These are phyloP conservation scores for Wilcoxina mikolae DNA, from an alignment of 495 filamentous ascomycete species.

Conservation along the genomic window DNA sequence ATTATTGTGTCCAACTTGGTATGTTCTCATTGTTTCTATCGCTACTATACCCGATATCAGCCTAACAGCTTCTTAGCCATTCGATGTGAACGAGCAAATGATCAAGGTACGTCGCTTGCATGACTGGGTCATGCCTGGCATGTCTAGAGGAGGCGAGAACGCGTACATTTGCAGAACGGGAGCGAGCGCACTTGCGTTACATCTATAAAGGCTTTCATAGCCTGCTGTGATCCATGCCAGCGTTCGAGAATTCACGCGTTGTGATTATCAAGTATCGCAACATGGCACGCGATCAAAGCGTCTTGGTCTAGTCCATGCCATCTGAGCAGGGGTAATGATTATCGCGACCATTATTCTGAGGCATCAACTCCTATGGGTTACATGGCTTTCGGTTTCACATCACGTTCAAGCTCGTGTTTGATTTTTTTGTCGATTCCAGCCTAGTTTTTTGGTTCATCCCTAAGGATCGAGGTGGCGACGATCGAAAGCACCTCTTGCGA, in stretches of 20 bases:
- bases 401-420: not conserved
- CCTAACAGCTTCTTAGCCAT: conserved; percentile 55
- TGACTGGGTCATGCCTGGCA: conserved; percentile 25
- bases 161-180: conserved; percentile 27
- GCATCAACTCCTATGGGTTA: not conserved
- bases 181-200: conserved; percentile 11
- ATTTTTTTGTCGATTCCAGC: not conserved
- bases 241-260: conserved; percentile 1
- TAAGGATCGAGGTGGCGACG: conserved; percentile 28
- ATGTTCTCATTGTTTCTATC: conserved; percentile 31
- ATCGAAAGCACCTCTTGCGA: conserved; percentile 25
- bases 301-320: not conserved
- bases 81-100: conserved; percentile 83
- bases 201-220: not conserved
- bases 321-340: not conserved
- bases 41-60: not conserved
- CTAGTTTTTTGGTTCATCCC: conserved; percentile 19
- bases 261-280: not conserved
- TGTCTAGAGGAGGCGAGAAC: conserved; percentile 33
- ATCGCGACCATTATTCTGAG: not conserved
- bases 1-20: conserved; percentile 97
- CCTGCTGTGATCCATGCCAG: not conserved
- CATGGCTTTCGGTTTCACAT: not conserved
- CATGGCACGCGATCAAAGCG: not conserved
- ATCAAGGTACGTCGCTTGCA: conserved; percentile 96